Base-by-base conservation (phyloP, 2,329 filamentous ascomycete species). In the Aspergillus brunneoviolaceus region DNA sequence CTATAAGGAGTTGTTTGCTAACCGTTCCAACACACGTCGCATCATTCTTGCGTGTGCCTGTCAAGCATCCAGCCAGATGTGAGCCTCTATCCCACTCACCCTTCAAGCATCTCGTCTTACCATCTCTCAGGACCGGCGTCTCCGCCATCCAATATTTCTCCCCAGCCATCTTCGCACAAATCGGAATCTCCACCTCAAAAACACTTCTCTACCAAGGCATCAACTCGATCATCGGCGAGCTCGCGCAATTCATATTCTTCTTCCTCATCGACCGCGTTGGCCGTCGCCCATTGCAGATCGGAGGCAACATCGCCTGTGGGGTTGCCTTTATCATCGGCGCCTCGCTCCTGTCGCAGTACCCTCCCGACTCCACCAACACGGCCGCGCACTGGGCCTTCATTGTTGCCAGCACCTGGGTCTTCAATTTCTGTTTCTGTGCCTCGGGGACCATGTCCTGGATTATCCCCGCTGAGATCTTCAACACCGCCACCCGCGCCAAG, bases 211-310 rank as follows among this genome's bases (percentile, higher is more conserved):
- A 59, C 51, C 57, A 59, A 47, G 57, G 57, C 45, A 59, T 59
- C 10, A 59, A 59, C 51, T 39, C 25, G 11, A 49, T 59, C 4
- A 59, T 59, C 51, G 57, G 57, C 57, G 57, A 59, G 45, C n/a
- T 59, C 21, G 57, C 57, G 7, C 57, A 59, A n/a, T 54, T 59
- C 16, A 59, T 59, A 45, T 59, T 59, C 51, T 59, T 59, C 45
- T 59, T 59, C 45, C 57, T 59, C 2, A 59, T 59, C 57, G 57
- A 59, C 45, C 57, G 57, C 11, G 57, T 59, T 27, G 57, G 57
- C 4, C 57, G 57, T 1, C 57, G 57, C 14, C 57, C 57, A 1
- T 42, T 59, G 1, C 57, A 59, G 19, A 59, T 59, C 31, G 50
- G 57, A 12, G 57, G 57, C 9, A 59, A 59, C 51, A 54, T 59